Evolutionary conservation across 1,284 basidiomycete species (phyloP), one percentile per base, ranked within the genome.

Genomic region (Gymnopus androsaceus): DNA sequence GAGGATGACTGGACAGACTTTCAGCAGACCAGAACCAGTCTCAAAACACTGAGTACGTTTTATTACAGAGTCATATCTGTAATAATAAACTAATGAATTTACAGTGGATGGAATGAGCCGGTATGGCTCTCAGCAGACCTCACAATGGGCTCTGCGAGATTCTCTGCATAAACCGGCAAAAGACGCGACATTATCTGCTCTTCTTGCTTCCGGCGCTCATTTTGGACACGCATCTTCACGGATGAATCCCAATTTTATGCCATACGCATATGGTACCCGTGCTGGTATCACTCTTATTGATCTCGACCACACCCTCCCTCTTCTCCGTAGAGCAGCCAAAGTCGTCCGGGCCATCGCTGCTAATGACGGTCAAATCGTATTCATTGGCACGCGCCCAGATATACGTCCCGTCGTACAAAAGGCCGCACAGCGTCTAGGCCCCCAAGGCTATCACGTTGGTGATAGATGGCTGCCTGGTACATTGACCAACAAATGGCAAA

Each of bases 391-490:
- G 3, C 85, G 91, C 42, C 76, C 88, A 19, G 90, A 92, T 66
- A 80, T 95, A 54, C 83, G 87, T 61, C 79, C 84, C 23, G 78
- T 90, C 15, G 88, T 97, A 12, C 80, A 86, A 63, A 87, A 88
- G 63, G 94, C 95, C 6, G 88, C 91, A 6, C 83, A 87, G 63
- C 85, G 94, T 30, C 70, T 98, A 60, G 94, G 86, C 30, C 78
- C 69, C 4, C 85, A 86, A 64, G 94, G 90, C 0, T 98, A 83
- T 72, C 86, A 92, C 59, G 87, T 98, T 41, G 88, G 85, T 15
- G 89, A 93, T 57, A 85, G 90, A 60, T 99, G 97, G 97, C 78
- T 95, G 55, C 92, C 95, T 1, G 97, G 97, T 36, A 93, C 92
- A 21, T 79, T 99, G 63, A 97, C 96, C 42, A 99, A 99, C 73